Evolutionary conservation across 352 stramenopile species (phyloP), one percentile per base, ranked within the genome.

Genomic region (Pythium rhizo-oryzae): DNA sequence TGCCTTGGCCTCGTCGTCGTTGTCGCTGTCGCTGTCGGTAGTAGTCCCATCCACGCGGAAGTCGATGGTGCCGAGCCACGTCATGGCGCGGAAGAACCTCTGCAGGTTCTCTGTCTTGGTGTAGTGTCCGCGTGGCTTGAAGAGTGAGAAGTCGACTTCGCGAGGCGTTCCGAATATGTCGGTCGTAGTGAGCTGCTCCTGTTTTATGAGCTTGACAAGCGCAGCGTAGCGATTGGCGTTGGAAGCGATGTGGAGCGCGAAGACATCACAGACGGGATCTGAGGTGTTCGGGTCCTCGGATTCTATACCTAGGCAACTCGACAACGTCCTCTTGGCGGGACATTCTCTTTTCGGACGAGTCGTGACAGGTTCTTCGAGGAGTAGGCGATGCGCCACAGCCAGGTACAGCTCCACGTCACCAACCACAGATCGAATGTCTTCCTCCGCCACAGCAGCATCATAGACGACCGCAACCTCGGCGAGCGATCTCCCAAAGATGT

Each of bases 101-200:
- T n/a, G 2, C 7, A 72, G 61, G 4, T 41, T 51, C 0, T 59
- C 18, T 13, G 21, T 65, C 51, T 76, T 76, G 59, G 44, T 65
- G 62, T 76, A 76, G 49, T 76, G 70, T 16, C 70, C 70, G 18
- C 70, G 65, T 3, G 70, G 69, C 58, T 67, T 71, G 57, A 75
- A 75, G 16, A 68, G 46, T n/a, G 69, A 75, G 24, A 71, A 75
- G 55, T 75, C 69, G 18, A 75, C 59, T 7, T 64, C 15, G 8
- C 69, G 69, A 12, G 37, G 2, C 12, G 47, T 52, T 7, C 54
- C 46, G 23, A 70, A 70, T 4, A 70, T n/a, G 8, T 59, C 19
- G 11, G 57, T 16, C 4, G 7, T 54, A 9, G 30, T 21, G 11
- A 62, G 37, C 39, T 58, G 19, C 25, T 15, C 24, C 12, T 53